Percentiles rank a stretch among this genome's conserved stretches.
These are phyloP conservation scores for Silybum marianum DNA, from an alignment of 129 eudicot species.

Conservation along the genomic window DNA sequence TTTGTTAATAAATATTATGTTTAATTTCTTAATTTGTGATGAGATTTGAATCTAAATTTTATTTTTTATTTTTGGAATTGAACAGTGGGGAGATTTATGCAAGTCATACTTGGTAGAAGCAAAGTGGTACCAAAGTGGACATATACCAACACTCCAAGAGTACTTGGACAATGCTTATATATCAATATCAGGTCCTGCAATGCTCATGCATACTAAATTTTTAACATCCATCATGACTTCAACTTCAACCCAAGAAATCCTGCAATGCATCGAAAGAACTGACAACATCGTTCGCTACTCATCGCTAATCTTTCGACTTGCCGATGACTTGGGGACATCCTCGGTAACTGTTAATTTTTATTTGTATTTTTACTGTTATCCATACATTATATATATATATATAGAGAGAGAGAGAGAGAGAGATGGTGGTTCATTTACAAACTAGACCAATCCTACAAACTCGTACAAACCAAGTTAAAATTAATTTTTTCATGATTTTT, in stretches of 20 bases:
- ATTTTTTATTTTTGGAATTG: not conserved
- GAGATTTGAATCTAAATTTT: not conserved
- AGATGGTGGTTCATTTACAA: too few species aligned
- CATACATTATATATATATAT: too few species aligned
- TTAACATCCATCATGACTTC: constrained; percentile 2
- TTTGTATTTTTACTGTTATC: too few species aligned
- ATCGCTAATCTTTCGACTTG: constrained; percentile 33
- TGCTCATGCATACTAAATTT: constrained; percentile 22
- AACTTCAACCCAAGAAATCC: constrained; percentile 9
- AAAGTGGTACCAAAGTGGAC: constrained; percentile 25
- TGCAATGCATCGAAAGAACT: constrained; percentile 3
- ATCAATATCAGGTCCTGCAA: constrained; percentile 18
- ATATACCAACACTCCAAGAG: constrained; percentile 37
- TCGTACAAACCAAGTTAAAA: too few species aligned
- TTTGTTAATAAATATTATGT: not conserved
- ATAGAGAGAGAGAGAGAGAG: too few species aligned
- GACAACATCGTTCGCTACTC: constrained; percentile 16
- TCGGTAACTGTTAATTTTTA: constrained; percentile 1
- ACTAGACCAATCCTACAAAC: too few species aligned
- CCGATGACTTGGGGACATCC: constrained; percentile 39
- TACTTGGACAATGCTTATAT: constrained; percentile 35
- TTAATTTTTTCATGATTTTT: too few species aligned
- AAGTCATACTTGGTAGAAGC: constrained; percentile 40
- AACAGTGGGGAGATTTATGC: constrained; percentile 41
- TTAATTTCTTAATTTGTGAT: not conserved